Base-by-base conservation (phyloP, 371 early-diverging fungal genomes). In the Circinella minor region DNA sequence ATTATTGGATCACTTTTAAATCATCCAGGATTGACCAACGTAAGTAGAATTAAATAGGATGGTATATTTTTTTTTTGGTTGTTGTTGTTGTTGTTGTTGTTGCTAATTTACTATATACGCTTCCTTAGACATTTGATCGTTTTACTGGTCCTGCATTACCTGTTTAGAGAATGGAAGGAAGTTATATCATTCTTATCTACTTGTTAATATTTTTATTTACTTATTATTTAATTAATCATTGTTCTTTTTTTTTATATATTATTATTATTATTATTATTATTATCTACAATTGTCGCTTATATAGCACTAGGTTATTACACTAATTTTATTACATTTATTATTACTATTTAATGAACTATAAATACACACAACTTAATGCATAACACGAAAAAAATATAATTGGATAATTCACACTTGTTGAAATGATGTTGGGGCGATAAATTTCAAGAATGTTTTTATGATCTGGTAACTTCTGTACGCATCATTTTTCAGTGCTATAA, bases 1-100 rank as follows among this genome's bases (percentile, higher is more conserved):
- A 61, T 96, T 59, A 91, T 96, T 66, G 96, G 96, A 36, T 86
- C 86, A n/a, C 61, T 94, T 38, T 77, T 95, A 61, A 70, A 55
- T 18, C 61, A 70, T 61, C 70, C 68, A 6, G 65, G 39, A 47
- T 36, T 67, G 17, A 43, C 37, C 39, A 66, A 54, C 17, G 70
- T 61, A 74, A 49, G 70, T 15, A 17, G 59, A 57, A 37, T 37
- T 55, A 47, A 8, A 8, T 7, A 3, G 3, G 34, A 55, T 11
- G 55, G 1, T 55, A 15, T 38, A 18, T 61, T 38, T 38, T 61
- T 17, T 13, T 9, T 17, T 17, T 13, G n/a, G n/a, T n/a, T n/a
- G n/a, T n/a, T n/a, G 13, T 7, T 15, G 7, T n/a, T 37, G 37
- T 38, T 17, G 2, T 20, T 2, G 27, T 27, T 27, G 27, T 10